phyloP scores from a whole-genome alignment of 179 eudicot genomes.

The Drosera spatulata region DNA sequence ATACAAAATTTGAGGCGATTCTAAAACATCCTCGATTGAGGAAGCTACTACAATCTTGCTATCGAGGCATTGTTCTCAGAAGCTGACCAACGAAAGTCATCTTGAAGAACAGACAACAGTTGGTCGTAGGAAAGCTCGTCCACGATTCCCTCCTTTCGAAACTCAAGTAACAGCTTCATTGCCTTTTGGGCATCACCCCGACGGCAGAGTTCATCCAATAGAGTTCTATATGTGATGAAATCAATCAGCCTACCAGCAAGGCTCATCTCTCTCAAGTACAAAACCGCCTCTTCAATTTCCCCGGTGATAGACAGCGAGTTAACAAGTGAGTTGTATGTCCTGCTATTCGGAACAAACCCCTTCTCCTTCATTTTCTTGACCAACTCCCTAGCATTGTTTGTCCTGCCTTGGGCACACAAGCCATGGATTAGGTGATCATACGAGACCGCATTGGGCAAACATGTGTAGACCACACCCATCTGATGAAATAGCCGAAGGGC shows the following conservation, averaged over 20 bases:
- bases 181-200: conserved; percentile 37
- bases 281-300: conserved; percentile 54
- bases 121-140: conserved; percentile 31
- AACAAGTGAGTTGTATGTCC: conserved; percentile 70
- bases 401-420: conserved; percentile 70
- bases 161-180: conserved; percentile 35
- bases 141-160: conserved; percentile 35
- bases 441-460: conserved; percentile 49
- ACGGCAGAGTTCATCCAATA: conserved; percentile 52
- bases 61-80: too few species aligned
- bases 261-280: conserved; percentile 60
- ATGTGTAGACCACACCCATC: conserved; percentile 57
- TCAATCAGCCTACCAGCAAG: conserved; percentile 35
- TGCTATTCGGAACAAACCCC: conserved; percentile 55
- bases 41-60: too few species aligned
- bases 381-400: conserved; percentile 59
- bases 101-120: conserved; percentile 35
- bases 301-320: conserved; percentile 66
- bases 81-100: conserved; percentile 4
- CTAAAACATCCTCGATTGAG: too few species aligned
- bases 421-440: conserved; percentile 77
- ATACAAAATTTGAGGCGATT: too few species aligned
- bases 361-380: conserved; percentile 49
- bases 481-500: conserved; percentile 83
- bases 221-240: conserved; percentile 58